Base-by-base conservation (phyloP, 2,329 filamentous ascomycete genomes). In the Fusarium sp. region DNA sequence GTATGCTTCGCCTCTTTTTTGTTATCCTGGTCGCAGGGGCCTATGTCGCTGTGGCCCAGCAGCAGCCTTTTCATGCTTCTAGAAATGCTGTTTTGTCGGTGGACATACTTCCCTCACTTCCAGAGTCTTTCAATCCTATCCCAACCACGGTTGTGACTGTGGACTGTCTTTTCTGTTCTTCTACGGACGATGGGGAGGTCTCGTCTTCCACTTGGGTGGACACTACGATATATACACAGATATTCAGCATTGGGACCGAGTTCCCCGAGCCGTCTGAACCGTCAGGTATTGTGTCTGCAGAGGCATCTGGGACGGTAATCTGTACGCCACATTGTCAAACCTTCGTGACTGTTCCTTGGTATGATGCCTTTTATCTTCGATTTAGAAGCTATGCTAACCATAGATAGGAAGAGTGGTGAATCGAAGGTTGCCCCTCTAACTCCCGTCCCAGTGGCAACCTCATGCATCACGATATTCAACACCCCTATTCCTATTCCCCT, bases 301-400 rank as follows among this genome's bases (percentile, higher is more conserved):
- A 62, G 34, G 51, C 47, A 32, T 51, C 73, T 8, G 66, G 68
- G 52, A 77, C 74, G 36, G 73, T 77, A 20, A 41, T 72, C 22
- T 78, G 77, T 48, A 64, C 74, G 14, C 68, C 75, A 11, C 51
- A 62, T 38, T 78, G 77, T 38, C 62, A 75, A 7, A 78, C 77
- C 20, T 56, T 78, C 15, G 68, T 67, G 22, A 76, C 77, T 30
- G 69, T 68, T 15, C 68, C 62, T 24, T 70, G 62, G 77, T 78
- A 72, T 48, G 74, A 39, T 32, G 4, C 5, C 8, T 15, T 11
- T 5, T 41, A 15, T 58, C 14, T 55, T 32, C 34, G 34, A 18
- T 18, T 20, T 17, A 14, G 34, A 55, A 52, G 18, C 32, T 30
- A n/a, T 60, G 8, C 51, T 75, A 42, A 75, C 38, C 11, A n/a